Percentiles rank a stretch among this genome's conserved stretches.
Evolutionary conservation across 345 rosid species (phyloP).

Genomic region (Melaleuca alternifolia): DNA sequence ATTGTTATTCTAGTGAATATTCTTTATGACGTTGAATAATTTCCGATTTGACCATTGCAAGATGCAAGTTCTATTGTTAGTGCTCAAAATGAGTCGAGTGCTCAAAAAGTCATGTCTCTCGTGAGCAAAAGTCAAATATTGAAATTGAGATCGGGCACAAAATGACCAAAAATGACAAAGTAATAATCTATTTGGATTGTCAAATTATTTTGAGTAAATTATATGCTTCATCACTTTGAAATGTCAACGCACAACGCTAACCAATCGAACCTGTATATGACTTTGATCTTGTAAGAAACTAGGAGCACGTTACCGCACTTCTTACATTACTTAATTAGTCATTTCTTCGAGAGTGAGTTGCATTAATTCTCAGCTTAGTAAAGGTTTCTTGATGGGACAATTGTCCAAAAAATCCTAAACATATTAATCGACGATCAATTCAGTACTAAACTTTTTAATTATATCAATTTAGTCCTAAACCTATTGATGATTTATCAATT

Average conservation of each 20-base stretch:
- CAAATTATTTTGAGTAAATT: too few species aligned
- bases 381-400: not conserved
- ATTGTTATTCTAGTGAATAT: not conserved
- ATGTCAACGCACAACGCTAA: not conserved
- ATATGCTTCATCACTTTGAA: too few species aligned
- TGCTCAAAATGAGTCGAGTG: not conserved
- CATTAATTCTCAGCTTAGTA: not conserved
- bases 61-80: not conserved
- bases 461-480: too few species aligned
- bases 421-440: too few species aligned
- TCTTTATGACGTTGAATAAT: not conserved
- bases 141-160: not conserved
- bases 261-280: not conserved
- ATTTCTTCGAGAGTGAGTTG: not conserved
- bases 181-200: too few species aligned
- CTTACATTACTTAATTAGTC: too few species aligned
- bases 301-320: not conserved
- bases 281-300: not conserved
- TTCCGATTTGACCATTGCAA: not conserved
- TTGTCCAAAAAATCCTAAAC: too few species aligned
- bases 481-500: too few species aligned
- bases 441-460: too few species aligned
- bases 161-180: not conserved
- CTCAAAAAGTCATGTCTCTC: not conserved
- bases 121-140: not conserved